Base-by-base conservation (phyloP, 805 yeast species). In the Brettanomyces sp. region DNA sequence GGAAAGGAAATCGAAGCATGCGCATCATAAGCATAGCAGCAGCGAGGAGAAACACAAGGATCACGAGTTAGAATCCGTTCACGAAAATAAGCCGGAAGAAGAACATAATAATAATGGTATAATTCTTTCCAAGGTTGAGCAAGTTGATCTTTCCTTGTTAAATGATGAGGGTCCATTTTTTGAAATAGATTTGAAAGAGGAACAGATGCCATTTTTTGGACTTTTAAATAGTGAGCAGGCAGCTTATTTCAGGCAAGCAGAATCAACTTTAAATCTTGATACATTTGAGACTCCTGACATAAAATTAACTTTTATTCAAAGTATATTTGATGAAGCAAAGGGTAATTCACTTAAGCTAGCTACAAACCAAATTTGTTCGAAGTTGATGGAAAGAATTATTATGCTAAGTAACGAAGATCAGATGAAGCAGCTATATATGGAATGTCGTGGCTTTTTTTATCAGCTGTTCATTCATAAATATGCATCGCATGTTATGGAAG, bases 361-460 rank as follows among this genome's bases (percentile, higher is more conserved):
- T 4, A 91, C 96, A 3, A 90, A 91, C 58, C 97, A 90, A 59
- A 88, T 91, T 47, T 89, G 97, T 63, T 91, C 98, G 23, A 91
- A 91, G 61, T 71, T 93, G 48, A 73, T 93, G 70, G 99, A 91
- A 64, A 73, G 99, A 58, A 67, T 91, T 49, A 75, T 91, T n/a
- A 64, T 85, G 38, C 66, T 70, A 18, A 82, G 90, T 13, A 70
- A 74, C 25, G 82, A 79, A 49, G 68, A 64, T 11, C 95, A 88
- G 60, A 63, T 88, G 48, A 80, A 80, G 54, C 68, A 70, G 32
- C 59, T 90, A 0, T 85, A 82, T 62, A 73, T 72, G 48, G 77
- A 81, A 1, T 85, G 89, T 57, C 70, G 70, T 38, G 87, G 85
- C n/a, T 84, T 84, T 52, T 83, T 86, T 54, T 77, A 74, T n/a